phyloP scores from a whole-genome alignment of 2,329 filamentous ascomycete genomes.

The Colletotrichum limetticola region DNA sequence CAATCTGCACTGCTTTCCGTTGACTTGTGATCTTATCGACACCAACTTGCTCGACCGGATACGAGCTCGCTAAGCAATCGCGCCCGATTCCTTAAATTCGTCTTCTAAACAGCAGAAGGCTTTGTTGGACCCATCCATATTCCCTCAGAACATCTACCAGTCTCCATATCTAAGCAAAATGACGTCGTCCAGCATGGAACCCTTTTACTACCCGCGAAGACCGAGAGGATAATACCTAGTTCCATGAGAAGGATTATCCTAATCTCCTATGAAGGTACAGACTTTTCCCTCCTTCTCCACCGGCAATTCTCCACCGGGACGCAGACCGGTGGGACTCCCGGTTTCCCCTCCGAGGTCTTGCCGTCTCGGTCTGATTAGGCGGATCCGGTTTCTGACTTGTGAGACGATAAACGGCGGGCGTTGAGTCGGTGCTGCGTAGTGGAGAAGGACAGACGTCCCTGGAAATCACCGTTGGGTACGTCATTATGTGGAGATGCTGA shows the following conservation, averaged over 20 bases:
- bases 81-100: no score
- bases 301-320: conserved; percentile 3
- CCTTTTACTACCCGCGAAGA: conserved; percentile 12
- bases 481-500: conserved; percentile 19
- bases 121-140: no score
- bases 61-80: no score
- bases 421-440: neutral
- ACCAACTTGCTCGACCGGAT: no score
- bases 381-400: conserved; percentile 12
- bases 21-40: no score
- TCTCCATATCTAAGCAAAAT: neutral
- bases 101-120: no score
- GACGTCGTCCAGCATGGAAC: conserved; percentile 8
- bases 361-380: conserved; percentile 23
- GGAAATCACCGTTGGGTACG: conserved; percentile 11
- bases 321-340: neutral
- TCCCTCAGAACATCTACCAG: neutral
- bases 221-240: conserved; percentile 19
- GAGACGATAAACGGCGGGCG: neutral
- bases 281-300: conserved; percentile 20
- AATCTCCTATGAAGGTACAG: neutral
- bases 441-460: neutral
- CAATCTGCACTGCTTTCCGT: no score
- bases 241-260: neutral
- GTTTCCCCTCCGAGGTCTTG: neutral